These are phyloP conservation scores for Podospora tetraspora DNA, from an alignment of 495 filamentous ascomycete genomes.

Conservation along the genomic window DNA sequence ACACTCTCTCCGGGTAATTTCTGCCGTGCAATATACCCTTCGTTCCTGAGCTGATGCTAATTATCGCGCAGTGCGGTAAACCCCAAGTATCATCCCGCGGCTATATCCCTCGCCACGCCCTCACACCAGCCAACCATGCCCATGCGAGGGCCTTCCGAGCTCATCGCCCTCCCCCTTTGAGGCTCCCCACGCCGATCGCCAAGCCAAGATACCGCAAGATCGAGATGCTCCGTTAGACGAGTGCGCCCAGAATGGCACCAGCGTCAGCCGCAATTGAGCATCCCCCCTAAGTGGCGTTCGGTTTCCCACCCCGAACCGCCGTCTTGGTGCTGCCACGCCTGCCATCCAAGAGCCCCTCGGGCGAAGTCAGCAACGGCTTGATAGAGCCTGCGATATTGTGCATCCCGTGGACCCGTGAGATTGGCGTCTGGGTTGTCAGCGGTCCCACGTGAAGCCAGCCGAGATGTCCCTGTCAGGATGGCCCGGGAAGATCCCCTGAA, in stretches of 20 bases:
- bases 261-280: slow-evolving; percentile 10
- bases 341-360: not conserved
- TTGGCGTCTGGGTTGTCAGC: not conserved
- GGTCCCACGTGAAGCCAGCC: slow-evolving; percentile 10
- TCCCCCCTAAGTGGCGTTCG: slow-evolving; percentile 10
- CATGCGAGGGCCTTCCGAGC: not conserved
- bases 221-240: slow-evolving; percentile 12
- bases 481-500: slow-evolving; percentile 13
- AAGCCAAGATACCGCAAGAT: slow-evolving; percentile 8
- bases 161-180: not conserved
- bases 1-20: slow-evolving; percentile 22
- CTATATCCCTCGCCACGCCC: slow-evolving; percentile 7
- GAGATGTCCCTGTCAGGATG: slow-evolving; percentile 5
- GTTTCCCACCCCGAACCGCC: slow-evolving; percentile 14
- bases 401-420: slow-evolving; percentile 23
- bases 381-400: slow-evolving; percentile 16
- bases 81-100: slow-evolving; percentile 4
- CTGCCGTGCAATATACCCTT: slow-evolving; percentile 16
- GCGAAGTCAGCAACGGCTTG: not conserved
- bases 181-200: slow-evolving; percentile 9
- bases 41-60: slow-evolving; percentile 8
- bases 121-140: slow-evolving; percentile 1
- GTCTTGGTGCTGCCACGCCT: slow-evolving; percentile 13
- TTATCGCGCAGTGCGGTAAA: slow-evolving; percentile 12
- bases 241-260: not conserved